These are phyloP conservation scores for Fusarium graminum DNA, from an alignment of 2,329 filamentous ascomycete genomes.

Conservation along the genomic window DNA sequence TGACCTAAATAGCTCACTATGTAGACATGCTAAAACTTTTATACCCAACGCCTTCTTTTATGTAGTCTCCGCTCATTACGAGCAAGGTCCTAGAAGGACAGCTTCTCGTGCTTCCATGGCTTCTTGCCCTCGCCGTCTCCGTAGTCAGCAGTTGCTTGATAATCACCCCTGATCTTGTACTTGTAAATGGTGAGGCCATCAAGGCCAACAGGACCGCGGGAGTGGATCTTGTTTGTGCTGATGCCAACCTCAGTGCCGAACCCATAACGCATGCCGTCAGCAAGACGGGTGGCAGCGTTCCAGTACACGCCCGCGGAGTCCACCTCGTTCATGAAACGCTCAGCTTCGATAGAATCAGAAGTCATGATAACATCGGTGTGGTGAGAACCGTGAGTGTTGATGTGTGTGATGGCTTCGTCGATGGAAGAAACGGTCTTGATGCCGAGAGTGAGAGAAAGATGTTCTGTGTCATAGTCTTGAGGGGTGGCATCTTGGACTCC, in stretches of 20 bases:
- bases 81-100: constrained; percentile 55
- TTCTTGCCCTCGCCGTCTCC: constrained; percentile 72
- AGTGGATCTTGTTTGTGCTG: constrained; percentile 98
- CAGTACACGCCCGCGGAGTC: constrained; percentile 96
- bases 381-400: constrained; percentile 91
- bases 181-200: constrained; percentile 98
- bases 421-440: constrained; percentile 81
- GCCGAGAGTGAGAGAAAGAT: constrained; percentile 85
- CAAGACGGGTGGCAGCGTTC: constrained; percentile 95
- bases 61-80: constrained; percentile 6
- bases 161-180: constrained; percentile 87
- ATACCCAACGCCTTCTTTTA: constrained; percentile 34
- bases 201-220: constrained; percentile 89
- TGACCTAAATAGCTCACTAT: constrained; percentile 13
- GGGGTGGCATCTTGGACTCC: constrained; percentile 75
- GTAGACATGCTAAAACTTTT: constrained; percentile 26
- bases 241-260: constrained; percentile 99
- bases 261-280: constrained; percentile 96
- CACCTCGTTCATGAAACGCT: constrained; percentile 85
- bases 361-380: constrained; percentile 96
- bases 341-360: constrained; percentile 73
- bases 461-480: constrained; percentile 87
- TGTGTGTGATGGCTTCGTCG: constrained; percentile 83
- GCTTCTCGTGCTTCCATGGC: constrained; percentile 69
- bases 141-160: constrained; percentile 85